Evolutionary conservation across 192 early-diverging fungal species (phyloP).

Genomic region (Mortierella alpina): DNA sequence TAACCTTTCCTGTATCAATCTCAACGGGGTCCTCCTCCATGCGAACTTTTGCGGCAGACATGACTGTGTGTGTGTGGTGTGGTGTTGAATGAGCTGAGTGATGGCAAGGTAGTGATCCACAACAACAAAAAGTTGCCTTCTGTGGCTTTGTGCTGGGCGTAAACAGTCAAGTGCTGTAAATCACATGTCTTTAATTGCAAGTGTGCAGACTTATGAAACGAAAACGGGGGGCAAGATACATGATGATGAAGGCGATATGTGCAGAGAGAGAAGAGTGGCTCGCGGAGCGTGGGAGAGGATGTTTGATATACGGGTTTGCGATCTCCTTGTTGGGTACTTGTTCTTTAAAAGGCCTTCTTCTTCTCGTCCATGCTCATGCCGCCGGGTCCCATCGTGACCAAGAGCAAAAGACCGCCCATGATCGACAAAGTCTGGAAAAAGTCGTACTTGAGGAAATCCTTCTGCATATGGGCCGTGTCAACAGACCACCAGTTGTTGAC

Average conservation of each 20-base stretch:
- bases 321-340: not conserved
- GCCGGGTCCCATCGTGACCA: constrained; percentile 92
- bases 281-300: not conserved
- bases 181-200: no score
- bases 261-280: not conserved
- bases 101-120: not conserved
- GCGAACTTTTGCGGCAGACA: constrained; percentile 29
- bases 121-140: constrained; percentile 8
- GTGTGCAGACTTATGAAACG: no score
- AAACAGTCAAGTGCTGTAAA: no score
- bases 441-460: constrained; percentile 97
- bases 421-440: constrained; percentile 98
- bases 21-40: constrained; percentile 47
- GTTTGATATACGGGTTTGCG: not conserved
- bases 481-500: constrained; percentile 98
- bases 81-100: not conserved
- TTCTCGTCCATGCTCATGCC: constrained; percentile 96
- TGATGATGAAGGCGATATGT: no score
- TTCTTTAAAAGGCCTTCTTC: constrained; percentile 89
- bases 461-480: constrained; percentile 80
- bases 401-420: constrained; percentile 94
- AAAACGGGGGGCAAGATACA: no score
- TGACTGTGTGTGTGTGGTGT: constrained; percentile 1
- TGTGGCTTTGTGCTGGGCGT: no score
- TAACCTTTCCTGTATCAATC: constrained; percentile 55